These are phyloP conservation scores for Fusarium bulbicola DNA, from an alignment of 2,329 filamentous ascomycete species.

Conservation along the genomic window DNA sequence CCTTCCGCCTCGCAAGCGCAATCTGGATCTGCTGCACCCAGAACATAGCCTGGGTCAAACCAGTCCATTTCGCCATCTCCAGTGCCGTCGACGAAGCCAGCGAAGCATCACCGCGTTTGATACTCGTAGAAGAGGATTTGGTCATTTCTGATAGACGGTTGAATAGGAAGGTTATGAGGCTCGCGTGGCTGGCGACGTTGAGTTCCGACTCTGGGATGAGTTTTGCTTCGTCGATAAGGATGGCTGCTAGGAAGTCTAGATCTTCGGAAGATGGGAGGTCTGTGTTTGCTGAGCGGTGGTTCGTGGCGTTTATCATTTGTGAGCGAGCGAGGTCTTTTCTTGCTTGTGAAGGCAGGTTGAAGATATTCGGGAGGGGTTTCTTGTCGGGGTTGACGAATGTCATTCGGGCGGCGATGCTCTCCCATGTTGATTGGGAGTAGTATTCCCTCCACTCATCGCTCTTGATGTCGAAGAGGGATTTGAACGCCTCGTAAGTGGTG, in stretches of 20 bases:
- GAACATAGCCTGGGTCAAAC: slow-evolving; percentile 41
- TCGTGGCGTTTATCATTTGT: slow-evolving; percentile 31
- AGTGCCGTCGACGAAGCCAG: slow-evolving; percentile 19
- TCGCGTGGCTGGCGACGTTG: slow-evolving; percentile 31
- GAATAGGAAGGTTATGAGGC: slow-evolving; percentile 23
- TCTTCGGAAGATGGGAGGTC: slow-evolving; percentile 25
- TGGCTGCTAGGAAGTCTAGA: slow-evolving; percentile 33
- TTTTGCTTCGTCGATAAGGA: slow-evolving; percentile 33
- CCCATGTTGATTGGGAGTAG: slow-evolving; percentile 41
- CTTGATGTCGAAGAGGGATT: slow-evolving; percentile 31
- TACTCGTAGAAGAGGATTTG: not conserved
- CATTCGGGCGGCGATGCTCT: slow-evolving; percentile 41
- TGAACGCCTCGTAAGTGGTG: slow-evolving; percentile 35
- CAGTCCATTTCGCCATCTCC: slow-evolving; percentile 26
- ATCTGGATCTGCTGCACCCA: slow-evolving; percentile 42
- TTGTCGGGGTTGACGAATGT: slow-evolving; percentile 40
- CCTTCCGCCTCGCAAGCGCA: slow-evolving; percentile 4
- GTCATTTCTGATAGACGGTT: not conserved
- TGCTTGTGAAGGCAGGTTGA: slow-evolving; percentile 28
- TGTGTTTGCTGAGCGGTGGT: slow-evolving; percentile 1
- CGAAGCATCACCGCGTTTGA: not conserved
- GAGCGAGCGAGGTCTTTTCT: slow-evolving; percentile 22
- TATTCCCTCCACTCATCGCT: slow-evolving; percentile 42
- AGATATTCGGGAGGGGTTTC: slow-evolving; percentile 42
- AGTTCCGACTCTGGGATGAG: slow-evolving; percentile 23